These are phyloP conservation scores for Trichoderma endophyticum DNA, from an alignment of 2,329 filamentous ascomycete species.

Conservation along the genomic window DNA sequence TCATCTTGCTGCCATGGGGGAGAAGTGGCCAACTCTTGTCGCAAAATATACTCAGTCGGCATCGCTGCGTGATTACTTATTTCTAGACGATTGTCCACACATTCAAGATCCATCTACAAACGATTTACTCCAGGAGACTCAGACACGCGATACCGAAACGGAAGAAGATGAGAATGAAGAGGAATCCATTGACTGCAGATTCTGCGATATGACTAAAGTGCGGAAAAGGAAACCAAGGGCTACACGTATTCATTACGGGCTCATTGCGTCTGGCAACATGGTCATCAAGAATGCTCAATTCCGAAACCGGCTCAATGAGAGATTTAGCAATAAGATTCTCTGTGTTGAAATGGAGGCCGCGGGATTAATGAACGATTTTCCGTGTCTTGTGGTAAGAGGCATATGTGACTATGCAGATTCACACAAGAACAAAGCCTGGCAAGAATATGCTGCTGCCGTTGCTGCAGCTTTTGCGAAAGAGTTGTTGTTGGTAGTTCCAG, in stretches of 20 bases:
- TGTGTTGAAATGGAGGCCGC: conserved; percentile 34
- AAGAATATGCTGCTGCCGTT: conserved; percentile 33
- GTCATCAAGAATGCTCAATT: conserved; percentile 34
- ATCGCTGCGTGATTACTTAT: too few relatives aligned
- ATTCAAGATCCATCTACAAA: too few relatives aligned
- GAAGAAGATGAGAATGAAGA: neutral
- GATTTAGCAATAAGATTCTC: conserved; percentile 14
- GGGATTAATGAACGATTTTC: conserved; percentile 26
- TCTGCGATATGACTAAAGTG: neutral
- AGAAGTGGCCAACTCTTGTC: too few relatives aligned
- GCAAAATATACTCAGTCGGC: too few relatives aligned
- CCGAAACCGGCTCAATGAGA: conserved; percentile 29
- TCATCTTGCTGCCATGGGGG: too few relatives aligned
- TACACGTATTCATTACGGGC: conserved; percentile 21
- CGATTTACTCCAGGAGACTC: too few relatives aligned
- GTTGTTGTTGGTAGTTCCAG: neutral
- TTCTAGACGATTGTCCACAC: too few relatives aligned
- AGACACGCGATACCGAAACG: neutral
- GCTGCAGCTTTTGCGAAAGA: conserved; percentile 32
- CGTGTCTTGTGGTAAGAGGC: conserved; percentile 37
- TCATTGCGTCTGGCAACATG: conserved; percentile 32
- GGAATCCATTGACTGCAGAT: neutral
- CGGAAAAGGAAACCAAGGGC: neutral
- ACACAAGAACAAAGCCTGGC: conserved; percentile 39
- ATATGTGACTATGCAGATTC: conserved; percentile 41